A percentile compares a stretch with the other conserved stretches of the same genome.
These are phyloP conservation scores for Sphenostylis stenocarpa DNA, from an alignment of 306 rosid species.

Conservation along the genomic window DNA sequence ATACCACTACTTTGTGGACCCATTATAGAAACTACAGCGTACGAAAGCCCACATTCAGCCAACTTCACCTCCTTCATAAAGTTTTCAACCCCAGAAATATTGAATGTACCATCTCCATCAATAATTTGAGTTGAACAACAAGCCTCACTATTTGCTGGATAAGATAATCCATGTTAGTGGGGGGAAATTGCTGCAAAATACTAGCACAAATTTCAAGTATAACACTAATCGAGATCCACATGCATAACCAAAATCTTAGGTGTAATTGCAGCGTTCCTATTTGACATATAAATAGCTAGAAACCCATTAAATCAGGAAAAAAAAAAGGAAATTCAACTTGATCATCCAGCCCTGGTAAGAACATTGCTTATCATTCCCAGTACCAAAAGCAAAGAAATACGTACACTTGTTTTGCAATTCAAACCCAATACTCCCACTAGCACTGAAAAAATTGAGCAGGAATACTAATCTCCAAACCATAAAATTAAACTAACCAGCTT, in stretches of 20 bases:
- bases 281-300: not conserved
- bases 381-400: not conserved
- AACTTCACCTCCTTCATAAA: constrained; percentile 83
- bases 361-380: not conserved
- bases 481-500: not conserved
- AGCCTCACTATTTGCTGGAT: constrained; percentile 49
- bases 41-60: constrained; percentile 93
- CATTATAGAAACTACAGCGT: constrained; percentile 94
- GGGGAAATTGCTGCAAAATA: not conserved
- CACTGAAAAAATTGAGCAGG: not conserved
- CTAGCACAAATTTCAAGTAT: constrained; percentile 4
- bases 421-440: constrained; percentile 25
- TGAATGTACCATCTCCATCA: constrained; percentile 91
- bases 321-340: not conserved
- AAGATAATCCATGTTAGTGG: constrained; percentile 29
- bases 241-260: constrained; percentile 14
- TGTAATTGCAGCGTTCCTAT: constrained; percentile 15
- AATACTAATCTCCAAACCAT: constrained; percentile 22
- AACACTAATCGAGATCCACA: not conserved
- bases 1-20: constrained; percentile 99
- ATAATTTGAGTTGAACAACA: constrained; percentile 85
- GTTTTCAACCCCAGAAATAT: constrained; percentile 63
- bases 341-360: not conserved
- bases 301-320: constrained; percentile 5
- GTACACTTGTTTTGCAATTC: not conserved